These are phyloP conservation scores for Leishmania major DNA, from an alignment of 208 protist species.

Conservation along the genomic window DNA sequence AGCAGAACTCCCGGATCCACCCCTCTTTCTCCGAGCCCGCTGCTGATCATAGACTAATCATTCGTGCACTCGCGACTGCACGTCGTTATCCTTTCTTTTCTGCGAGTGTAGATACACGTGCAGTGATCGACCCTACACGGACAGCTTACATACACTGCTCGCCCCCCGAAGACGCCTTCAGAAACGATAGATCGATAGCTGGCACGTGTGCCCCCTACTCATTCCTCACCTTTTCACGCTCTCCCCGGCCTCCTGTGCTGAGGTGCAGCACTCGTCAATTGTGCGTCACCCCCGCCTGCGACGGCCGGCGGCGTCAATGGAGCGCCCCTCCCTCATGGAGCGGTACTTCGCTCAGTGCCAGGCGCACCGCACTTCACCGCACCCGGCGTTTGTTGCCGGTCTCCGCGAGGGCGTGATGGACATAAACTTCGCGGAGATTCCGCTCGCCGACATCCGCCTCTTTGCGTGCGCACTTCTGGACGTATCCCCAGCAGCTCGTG, in stretches of 20 bases:
- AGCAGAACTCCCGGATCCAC: not conserved
- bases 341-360: slow-evolving; percentile 65
- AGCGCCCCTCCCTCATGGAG: slow-evolving; percentile 27
- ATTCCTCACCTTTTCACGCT: not conserved
- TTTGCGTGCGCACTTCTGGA: slow-evolving; percentile 39
- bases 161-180: not conserved
- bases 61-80: not conserved
- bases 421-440: slow-evolving; percentile 49
- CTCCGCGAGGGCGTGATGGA: slow-evolving; percentile 41
- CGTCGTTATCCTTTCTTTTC: not conserved
- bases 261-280: too few relatives aligned
- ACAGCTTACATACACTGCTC: not conserved
- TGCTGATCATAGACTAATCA: slow-evolving; percentile 3
- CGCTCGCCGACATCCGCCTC: slow-evolving; percentile 36
- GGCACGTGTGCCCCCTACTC: not conserved
- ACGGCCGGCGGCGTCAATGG: slow-evolving; percentile 28
- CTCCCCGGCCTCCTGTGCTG: not conserved
- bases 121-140: not conserved
- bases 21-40: not conserved
- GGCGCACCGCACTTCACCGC: slow-evolving; percentile 42
- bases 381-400: slow-evolving; percentile 43
- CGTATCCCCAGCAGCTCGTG: not conserved
- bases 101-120: not conserved
- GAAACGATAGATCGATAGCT: not conserved
- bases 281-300: not conserved